Evolutionary conservation across 331 rosid species (phyloP), one percentile per base, ranked within the genome.

Genomic region (Rhamnella rubrinervis): DNA sequence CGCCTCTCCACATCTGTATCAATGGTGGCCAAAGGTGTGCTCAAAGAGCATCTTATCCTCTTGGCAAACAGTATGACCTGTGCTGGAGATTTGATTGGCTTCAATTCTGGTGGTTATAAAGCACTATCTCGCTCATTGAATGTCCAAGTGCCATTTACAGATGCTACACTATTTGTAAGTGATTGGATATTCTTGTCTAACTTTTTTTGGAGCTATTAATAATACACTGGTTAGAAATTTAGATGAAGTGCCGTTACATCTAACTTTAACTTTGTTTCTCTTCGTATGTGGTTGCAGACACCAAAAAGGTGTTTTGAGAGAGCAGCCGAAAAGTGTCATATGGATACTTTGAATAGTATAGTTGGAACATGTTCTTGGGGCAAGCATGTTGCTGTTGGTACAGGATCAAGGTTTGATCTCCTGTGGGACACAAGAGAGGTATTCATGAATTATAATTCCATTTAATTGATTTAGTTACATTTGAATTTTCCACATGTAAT

Each of bases 341-440:
- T 74, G 47, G 98, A 93, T 71, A 72, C 96, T 18, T 73, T 93
- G 61, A 81, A 91, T 23, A 93, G 98, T 78, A 75, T 93, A 17
- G 97, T 93, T 74, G 97, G 89, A 16, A 89, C 98, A 40, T 93
- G 98, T 83, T 89, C 98, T 3, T 93, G 98, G 97, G 98, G 97
- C 44, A 93, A 84, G 70, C 89, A 75, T 55, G 96, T 93, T 49
- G 92, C 95, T 6, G 96, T 91, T 70, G 98, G 98, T 53, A 93
- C 98, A n/a, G 98, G 98, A 55, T 85, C 98, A 56, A 84, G 80
- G 51, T 93, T 93, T 79, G 98, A 93, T 41, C 10, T 93, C 65
- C 78, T 93, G 44, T 89, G 92, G 95, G 91, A 91, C 84, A 77
- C 85, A 12, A 83, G 75, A 65, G 80, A 89, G 95, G 98, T 93